A percentile compares a stretch with the other conserved stretches of the same genome.
These are phyloP conservation scores for Leccinum barrowsii DNA, from an alignment of 768 basidiomycete genomes.

Conservation along the genomic window DNA sequence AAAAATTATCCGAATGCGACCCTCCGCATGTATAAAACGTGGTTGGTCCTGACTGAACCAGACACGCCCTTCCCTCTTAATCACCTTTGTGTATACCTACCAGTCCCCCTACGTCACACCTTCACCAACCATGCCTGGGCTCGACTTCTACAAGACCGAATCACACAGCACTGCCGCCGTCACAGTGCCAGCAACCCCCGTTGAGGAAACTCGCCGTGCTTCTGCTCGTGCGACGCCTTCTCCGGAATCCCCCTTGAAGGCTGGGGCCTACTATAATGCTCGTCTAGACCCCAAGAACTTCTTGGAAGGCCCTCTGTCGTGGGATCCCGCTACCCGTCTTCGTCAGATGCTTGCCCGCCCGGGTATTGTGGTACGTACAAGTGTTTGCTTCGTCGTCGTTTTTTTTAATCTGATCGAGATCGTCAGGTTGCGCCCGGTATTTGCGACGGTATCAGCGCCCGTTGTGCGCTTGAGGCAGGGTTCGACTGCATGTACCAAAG, in stretches of 20 bases:
- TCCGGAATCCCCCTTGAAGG: conserved; percentile 10
- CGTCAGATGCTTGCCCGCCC: conserved; percentile 68
- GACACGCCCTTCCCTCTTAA: conserved; percentile 7
- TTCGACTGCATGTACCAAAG: conserved; percentile 78
- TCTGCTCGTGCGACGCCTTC: conserved; percentile 1
- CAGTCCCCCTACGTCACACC: conserved; percentile 2
- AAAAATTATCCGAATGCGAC: conserved; percentile 14
- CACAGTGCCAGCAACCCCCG: conserved; percentile 3
- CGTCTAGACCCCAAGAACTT: conserved; percentile 69
- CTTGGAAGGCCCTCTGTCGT: conserved; percentile 63
- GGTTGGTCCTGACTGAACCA: neutral
- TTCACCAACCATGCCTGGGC: conserved; percentile 30
- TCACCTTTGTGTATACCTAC: conserved; percentile 24
- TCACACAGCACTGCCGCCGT: neutral
- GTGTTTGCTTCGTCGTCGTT: neutral
- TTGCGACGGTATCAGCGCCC: conserved; percentile 76
- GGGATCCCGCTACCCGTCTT: conserved; percentile 66
- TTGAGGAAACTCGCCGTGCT: neutral
- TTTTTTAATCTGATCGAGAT: neutral
- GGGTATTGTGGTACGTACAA: conserved; percentile 64
- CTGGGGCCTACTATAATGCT: conserved; percentile 55
- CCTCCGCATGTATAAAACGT: conserved; percentile 21
- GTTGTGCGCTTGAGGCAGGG: conserved; percentile 76
- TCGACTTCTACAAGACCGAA: conserved; percentile 31
- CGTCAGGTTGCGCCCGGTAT: conserved; percentile 70